A percentile compares a stretch with the other conserved stretches of the same genome.
phyloP scores from a whole-genome alignment of 2,329 filamentous ascomycete species.

The Penicillium sp. region DNA sequence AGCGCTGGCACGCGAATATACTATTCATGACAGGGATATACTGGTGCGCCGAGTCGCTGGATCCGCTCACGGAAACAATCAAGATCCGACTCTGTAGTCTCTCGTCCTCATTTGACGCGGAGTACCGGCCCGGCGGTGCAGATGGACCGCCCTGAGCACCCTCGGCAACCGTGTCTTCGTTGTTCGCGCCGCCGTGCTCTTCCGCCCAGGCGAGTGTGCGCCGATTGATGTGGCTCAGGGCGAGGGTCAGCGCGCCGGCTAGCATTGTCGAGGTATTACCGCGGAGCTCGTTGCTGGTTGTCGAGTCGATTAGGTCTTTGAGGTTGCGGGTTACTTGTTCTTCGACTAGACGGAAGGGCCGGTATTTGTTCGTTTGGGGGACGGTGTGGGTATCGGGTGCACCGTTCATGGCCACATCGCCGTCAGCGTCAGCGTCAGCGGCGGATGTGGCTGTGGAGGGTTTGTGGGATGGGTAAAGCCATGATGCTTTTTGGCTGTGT shows the following conservation, averaged over 20 bases:
- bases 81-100: conserved; percentile 76
- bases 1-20: conserved; percentile 89
- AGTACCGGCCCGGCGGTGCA: conserved; percentile 25
- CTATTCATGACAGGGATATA: conserved; percentile 99
- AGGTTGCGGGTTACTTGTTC: conserved; percentile 72
- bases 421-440: conserved; percentile 40
- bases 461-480: conserved; percentile 69
- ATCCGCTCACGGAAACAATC: conserved; percentile 84
- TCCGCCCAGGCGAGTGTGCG: conserved; percentile 62
- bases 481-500: conserved; percentile 79
- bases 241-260: conserved; percentile 83
- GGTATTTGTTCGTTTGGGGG: conserved; percentile 81
- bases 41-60: conserved; percentile 77
- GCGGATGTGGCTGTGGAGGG: conserved; percentile 15
- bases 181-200: conserved; percentile 48
- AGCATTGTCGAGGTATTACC: conserved; percentile 74
- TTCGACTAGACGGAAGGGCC: conserved; percentile 85
- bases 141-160: conserved; percentile 33
- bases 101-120: conserved; percentile 28
- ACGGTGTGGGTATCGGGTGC: conserved; percentile 30
- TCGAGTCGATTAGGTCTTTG: conserved; percentile 66
- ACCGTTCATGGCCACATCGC: conserved; percentile 59
- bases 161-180: conserved; percentile 37
- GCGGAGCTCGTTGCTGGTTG: conserved; percentile 58
- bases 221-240: conserved; percentile 87